Base-by-base conservation (phyloP, 1,139 yeast genomes). In the Diutina rugosa region DNA sequence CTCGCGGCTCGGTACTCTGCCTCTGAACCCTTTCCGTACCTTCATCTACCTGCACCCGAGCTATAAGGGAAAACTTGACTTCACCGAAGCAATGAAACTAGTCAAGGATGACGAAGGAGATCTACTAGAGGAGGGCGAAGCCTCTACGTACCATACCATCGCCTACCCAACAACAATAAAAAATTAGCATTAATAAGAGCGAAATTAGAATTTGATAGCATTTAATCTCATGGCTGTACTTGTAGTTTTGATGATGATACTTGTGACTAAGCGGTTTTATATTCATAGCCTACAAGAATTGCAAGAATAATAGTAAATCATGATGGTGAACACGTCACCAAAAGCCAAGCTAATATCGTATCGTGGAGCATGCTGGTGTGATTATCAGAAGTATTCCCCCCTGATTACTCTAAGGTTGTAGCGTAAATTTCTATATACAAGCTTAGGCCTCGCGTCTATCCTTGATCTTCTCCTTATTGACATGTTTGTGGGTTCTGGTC, bases 401-500 rank as follows among this genome's bases (percentile, higher is more conserved):
- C 26, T 21, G 4, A 2, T 21, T 21, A 21, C 26, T 21, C 26
- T 21, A 21, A 21, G 26, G 26, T 21, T 21, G 26, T 35, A 5
- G 14, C n/a, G 41, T 35, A 35, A n/a, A 29, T 48, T 29, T 21
- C 18, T 48, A 48, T 48, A 10, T 48, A 48, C 51, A 48, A 16
- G 51, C 44, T 21, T 49, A 49, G 16, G 32, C 32, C 4, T 49
- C 53, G 12, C 53, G 87, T 78, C 91, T 82, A 69, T 91, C 97
- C 70, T 86, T 85, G 58, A 90, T 90, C 78, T 89, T 85, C 80
- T 81, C 79, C 71, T 81, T 85, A 71, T 91, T 91, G 61, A 79
- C 85, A 68, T 88, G 81, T 73, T 87, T 90, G 68, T 95, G 95
- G 66, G 87, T 84, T 74, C 99, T 85, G 44, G 99, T 93, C 82